A percentile compares a stretch with the other conserved stretches of the same genome.
Evolutionary conservation across 441 rosid species (phyloP).

Genomic region (Pelargonium myrrhifolium): DNA sequence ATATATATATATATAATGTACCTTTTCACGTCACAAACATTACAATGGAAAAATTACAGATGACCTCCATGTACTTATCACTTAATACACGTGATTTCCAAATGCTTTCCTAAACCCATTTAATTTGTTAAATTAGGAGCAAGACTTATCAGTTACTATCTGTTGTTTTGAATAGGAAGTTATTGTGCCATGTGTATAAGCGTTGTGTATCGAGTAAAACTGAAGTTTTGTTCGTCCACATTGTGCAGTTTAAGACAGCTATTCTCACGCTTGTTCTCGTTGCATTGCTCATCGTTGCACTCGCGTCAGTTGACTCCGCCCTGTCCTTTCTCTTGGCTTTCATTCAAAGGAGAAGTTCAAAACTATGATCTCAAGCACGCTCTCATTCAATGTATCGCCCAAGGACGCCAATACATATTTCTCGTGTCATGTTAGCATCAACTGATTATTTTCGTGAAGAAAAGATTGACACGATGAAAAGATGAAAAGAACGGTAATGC

Average conservation of each 20-base stretch:
- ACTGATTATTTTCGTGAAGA: too few species aligned
- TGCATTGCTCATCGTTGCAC: slow-evolving; percentile 62
- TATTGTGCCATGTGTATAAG: not conserved
- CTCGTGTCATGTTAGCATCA: not conserved
- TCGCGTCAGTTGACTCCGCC: slow-evolving; percentile 61
- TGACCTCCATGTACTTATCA: too few species aligned
- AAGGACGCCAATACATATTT: too few species aligned
- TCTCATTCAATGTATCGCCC: too few species aligned
- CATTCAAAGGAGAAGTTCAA: slow-evolving; percentile 49
- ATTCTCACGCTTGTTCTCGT: slow-evolving; percentile 63
- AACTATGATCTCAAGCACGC: slow-evolving; percentile 7
- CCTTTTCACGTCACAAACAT: too few species aligned
- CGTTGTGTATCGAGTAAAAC: not conserved
- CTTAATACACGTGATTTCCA: too few species aligned
- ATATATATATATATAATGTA: too few species aligned
- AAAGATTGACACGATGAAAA: too few species aligned
- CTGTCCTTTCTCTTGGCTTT: slow-evolving; percentile 52
- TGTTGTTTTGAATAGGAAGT: not conserved
- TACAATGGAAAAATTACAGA: too few species aligned
- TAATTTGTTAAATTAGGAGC: too few species aligned
- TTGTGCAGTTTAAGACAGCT: slow-evolving; percentile 76
- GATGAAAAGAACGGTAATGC: not conserved
- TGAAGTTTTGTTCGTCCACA: slow-evolving; percentile 12
- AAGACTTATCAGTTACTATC: too few species aligned
- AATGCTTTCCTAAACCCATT: too few species aligned